Conservation (phyloP, 352 stramenopile genomes). For the Elongisporangium undulatum region DNA sequence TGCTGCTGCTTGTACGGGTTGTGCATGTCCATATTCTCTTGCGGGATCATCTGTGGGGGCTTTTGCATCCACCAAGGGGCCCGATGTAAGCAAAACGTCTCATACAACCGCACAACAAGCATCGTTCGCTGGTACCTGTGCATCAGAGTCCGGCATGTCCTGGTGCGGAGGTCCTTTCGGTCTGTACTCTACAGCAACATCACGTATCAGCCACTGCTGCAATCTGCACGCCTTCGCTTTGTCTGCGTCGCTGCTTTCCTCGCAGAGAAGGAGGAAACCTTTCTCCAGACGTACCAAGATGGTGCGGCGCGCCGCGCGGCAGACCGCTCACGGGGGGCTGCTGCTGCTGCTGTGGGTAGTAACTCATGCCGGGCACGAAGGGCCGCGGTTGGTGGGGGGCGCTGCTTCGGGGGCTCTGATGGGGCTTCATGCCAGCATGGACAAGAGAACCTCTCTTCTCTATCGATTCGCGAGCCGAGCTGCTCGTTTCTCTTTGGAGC, state of each 20-base stretch:
- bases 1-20: constrained; percentile 34
- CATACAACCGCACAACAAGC: not conserved
- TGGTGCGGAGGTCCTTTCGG: constrained; percentile 29
- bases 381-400: constrained; percentile 4
- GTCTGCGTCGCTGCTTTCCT: not conserved
- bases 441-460: constrained; percentile 8
- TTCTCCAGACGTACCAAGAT: constrained; percentile 18
- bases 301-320: constrained; percentile 34
- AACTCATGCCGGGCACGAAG: not conserved
- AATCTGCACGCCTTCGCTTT: too few relatives aligned
- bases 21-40: constrained; percentile 37
- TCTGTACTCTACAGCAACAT: constrained; percentile 26
- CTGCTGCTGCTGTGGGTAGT: constrained; percentile 8
- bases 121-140: not conserved
- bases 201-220: not conserved
- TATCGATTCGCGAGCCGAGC: not conserved
- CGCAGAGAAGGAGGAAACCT: not conserved
- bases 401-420: constrained; percentile 25
- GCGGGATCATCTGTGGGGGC: constrained; percentile 4
- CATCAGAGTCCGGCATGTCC: constrained; percentile 14
- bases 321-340: constrained; percentile 19
- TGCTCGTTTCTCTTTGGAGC: constrained; percentile 13
- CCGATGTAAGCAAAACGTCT: not conserved
- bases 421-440: constrained; percentile 55
- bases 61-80: not conserved